Conservation (phyloP, 192 early-diverging fungal species). For the Gaertneriomyces semiglobifer region DNA sequence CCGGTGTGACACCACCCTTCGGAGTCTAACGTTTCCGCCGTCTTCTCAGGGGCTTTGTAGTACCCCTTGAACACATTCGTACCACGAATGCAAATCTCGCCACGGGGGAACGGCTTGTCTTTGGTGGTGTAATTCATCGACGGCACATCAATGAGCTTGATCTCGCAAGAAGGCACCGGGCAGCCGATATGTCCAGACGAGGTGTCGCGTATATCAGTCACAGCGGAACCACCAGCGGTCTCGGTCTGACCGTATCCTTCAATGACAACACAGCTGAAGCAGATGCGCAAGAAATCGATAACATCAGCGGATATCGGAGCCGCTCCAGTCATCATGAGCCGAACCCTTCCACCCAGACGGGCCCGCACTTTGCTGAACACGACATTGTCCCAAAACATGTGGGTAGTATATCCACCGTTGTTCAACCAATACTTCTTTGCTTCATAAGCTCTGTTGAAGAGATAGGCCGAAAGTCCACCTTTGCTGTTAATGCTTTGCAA, state of each 20-base stretch:
- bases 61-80: conserved; percentile 60
- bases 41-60: conserved; percentile 53
- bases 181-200: conserved; percentile 50
- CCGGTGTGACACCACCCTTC: conserved; percentile 54
- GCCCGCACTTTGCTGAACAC: conserved; percentile 80
- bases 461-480: conserved; percentile 22
- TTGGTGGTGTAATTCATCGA: conserved; percentile 80
- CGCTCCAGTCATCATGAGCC: conserved; percentile 34
- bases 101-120: conserved; percentile 88
- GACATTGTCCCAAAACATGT: conserved; percentile 75
- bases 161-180: conserved; percentile 44
- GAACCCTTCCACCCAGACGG: conserved; percentile 66
- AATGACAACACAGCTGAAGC: conserved; percentile 48
- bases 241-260: conserved; percentile 72
- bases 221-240: conserved; percentile 59
- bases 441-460: conserved; percentile 60
- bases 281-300: conserved; percentile 45
- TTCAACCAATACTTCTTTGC: conserved; percentile 36
- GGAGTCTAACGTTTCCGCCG: conserved; percentile 27
- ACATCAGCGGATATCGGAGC: conserved; percentile 54
- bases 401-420: not conserved
- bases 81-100: conserved; percentile 77
- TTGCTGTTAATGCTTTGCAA: conserved; percentile 31
- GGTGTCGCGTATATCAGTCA: conserved; percentile 31
- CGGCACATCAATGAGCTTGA: conserved; percentile 89